Conservation (phyloP, 1,284 basidiomycete species). For the Grifola frondosa region DNA sequence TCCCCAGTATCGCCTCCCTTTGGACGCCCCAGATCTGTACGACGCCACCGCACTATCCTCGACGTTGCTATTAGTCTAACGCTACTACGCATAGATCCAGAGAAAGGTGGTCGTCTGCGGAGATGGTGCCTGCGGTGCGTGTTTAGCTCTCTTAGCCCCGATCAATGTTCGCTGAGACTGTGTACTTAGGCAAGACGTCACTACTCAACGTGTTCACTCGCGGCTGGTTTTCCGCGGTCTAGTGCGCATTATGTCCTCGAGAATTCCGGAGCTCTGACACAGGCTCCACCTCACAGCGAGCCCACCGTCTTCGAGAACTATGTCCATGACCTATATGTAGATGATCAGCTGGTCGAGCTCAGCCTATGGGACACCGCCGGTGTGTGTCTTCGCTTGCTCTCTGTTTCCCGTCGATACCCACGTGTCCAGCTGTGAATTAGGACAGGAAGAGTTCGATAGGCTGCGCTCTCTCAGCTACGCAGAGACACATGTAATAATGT, state of each 20-base stretch:
- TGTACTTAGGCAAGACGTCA: slow-evolving; percentile 68
- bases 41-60: too few relatives aligned
- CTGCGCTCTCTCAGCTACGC: slow-evolving; percentile 90
- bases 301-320: slow-evolving; percentile 95
- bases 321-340: slow-evolving; percentile 81
- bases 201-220: slow-evolving; percentile 82
- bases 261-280: background rate
- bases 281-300: slow-evolving; percentile 51
- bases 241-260: slow-evolving; percentile 47
- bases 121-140: slow-evolving; percentile 87
- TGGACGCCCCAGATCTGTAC: too few relatives aligned
- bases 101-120: slow-evolving; percentile 84
- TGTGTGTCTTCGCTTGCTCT: slow-evolving; percentile 36
- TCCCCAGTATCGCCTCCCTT: too few relatives aligned
- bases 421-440: slow-evolving; percentile 40
- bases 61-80: too few relatives aligned
- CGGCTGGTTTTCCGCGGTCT: slow-evolving; percentile 86
- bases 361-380: slow-evolving; percentile 97
- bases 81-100: too few relatives aligned
- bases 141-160: slow-evolving; percentile 11
- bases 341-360: slow-evolving; percentile 83
- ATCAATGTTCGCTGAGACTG: slow-evolving; percentile 12
- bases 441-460: slow-evolving; percentile 95
- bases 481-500: slow-evolving; percentile 92
- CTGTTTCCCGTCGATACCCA: slow-evolving; percentile 8